phyloP scores from a whole-genome alignment of 2,329 filamentous ascomycete genomes.

The Tolypocladium amazonense region DNA sequence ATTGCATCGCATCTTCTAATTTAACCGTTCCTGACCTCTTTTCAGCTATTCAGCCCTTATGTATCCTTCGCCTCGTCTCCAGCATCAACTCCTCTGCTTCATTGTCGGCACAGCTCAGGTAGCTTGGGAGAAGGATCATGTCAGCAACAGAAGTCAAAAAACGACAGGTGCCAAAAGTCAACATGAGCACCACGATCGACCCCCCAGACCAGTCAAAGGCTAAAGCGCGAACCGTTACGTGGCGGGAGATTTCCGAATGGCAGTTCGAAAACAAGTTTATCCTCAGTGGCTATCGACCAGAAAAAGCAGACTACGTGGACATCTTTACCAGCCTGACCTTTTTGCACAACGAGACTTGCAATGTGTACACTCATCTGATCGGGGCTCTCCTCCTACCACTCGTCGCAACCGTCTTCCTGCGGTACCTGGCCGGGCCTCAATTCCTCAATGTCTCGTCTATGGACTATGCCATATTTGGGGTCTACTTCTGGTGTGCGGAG shows the following conservation, averaged over 20 bases:
- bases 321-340: slow-evolving; percentile 4
- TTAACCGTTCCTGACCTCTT: not conserved
- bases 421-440: not conserved
- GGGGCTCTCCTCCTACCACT: slow-evolving; percentile 5
- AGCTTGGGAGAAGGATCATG: not conserved
- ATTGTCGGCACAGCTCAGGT: not conserved
- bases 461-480: not conserved
- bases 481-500: too few relatives aligned
- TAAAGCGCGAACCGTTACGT: not conserved
- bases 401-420: slow-evolving; percentile 1
- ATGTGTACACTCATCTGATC: slow-evolving; percentile 7
- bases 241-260: not conserved
- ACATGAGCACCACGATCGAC: not conserved
- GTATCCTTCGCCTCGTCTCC: not conserved
- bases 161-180: not conserved
- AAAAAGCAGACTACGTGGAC: slow-evolving; percentile 2
- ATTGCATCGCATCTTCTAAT: not conserved
- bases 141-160: not conserved
- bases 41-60: not conserved
- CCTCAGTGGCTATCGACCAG: slow-evolving; percentile 5
- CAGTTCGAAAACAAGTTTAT: not conserved
- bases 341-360: slow-evolving; percentile 8
- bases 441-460: slow-evolving; percentile 1
- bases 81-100: not conserved
- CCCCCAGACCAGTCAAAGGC: not conserved